Base-by-base conservation (phyloP, 768 basidiomycete species). In the Ramaria sp. region DNA sequence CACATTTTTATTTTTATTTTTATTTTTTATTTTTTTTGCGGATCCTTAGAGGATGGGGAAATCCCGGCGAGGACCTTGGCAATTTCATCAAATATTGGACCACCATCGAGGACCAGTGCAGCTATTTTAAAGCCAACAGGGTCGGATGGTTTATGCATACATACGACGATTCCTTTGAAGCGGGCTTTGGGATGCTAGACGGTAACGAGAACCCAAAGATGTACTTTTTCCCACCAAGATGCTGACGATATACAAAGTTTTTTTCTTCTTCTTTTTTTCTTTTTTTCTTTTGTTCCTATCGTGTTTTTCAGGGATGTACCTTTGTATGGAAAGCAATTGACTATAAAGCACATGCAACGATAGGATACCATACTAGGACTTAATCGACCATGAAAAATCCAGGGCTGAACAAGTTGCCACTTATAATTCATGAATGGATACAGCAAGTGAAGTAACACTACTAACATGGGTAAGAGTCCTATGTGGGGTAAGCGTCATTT, bases 141-240 rank as follows among this genome's bases (percentile, higher is more conserved):
- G 44, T 56, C 16, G 55, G 55, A 1, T 56, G 55, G 55, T 56
- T 56, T 32, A 47, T 48, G 24, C 55, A 56, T 56, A 30, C 45
- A n/a, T 56, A 48, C 30, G 55, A 56, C 47, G 55, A 56, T 18
- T 48, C 45, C 3, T 44, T 44, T 18, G 55, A 56, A 28, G 20
- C 15, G 3, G 44, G 44, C 4, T n/a, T 56, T 43, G 55, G 55
- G 20, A 48, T 56, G 45, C 50, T 56, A 48, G 25, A 49, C 36
- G 55, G 50, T n/a, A 25, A 37, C 20, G 55, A 45, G 27, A 37
- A 39, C 3, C 10, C 44, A 5, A 56, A 56, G 38, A 49, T 56
- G 32, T 10, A 13, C 0, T 50, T 56, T 44, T 34, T 13, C 9
- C 55, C 55, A 10, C 45, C 47, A 27, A 48, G 16, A 24, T 55